A percentile compares a stretch with the other conserved stretches of the same genome.
These are phyloP conservation scores for Cladosporium phlei DNA, from an alignment of 2,329 filamentous ascomycete genomes.

Conservation along the genomic window DNA sequence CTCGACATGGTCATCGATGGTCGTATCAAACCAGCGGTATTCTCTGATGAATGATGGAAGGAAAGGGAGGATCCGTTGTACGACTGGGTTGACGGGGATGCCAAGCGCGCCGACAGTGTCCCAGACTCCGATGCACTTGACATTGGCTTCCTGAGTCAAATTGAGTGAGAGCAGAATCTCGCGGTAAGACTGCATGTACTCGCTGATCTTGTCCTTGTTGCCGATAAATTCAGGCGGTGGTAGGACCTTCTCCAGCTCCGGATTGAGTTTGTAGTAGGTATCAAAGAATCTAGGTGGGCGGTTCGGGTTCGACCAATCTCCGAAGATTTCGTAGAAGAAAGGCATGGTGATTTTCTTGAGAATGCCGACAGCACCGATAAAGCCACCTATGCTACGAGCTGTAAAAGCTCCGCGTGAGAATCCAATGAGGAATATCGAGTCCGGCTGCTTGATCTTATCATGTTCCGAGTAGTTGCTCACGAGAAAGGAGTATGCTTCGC, in stretches of 20 bases:
- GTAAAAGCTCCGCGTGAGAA: slow-evolving; percentile 46
- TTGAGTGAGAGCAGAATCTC: slow-evolving; percentile 22
- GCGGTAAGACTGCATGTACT: slow-evolving; percentile 27
- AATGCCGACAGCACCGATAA: slow-evolving; percentile 42
- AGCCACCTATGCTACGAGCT: slow-evolving; percentile 39
- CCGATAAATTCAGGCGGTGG: slow-evolving; percentile 18
- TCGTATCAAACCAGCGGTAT: slow-evolving; percentile 34
- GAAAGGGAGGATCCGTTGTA: slow-evolving; percentile 25
- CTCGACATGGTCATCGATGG: slow-evolving; percentile 37
- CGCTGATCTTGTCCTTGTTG: slow-evolving; percentile 13
- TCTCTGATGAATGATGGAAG: slow-evolving; percentile 28
- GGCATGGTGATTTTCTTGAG: slow-evolving; percentile 33
- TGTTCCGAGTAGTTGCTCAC: slow-evolving; percentile 52
- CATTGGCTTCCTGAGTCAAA: slow-evolving; percentile 17
- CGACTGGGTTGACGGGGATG: slow-evolving; percentile 32
- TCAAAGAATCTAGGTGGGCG: slow-evolving; percentile 29
- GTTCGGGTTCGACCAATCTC: slow-evolving; percentile 28
- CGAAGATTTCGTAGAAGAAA: slow-evolving; percentile 32
- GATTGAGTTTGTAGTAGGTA: slow-evolving; percentile 19
- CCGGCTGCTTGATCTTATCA: slow-evolving; percentile 25
- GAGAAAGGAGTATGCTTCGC: slow-evolving; percentile 59
- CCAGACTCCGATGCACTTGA: slow-evolving; percentile 43
- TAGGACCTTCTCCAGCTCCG: slow-evolving; percentile 16
- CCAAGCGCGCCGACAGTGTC: slow-evolving; percentile 44
- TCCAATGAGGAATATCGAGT: slow-evolving; percentile 44